Conservation (phyloP, 2,329 filamentous ascomycete species). For the Sporothrix mexicana region DNA sequence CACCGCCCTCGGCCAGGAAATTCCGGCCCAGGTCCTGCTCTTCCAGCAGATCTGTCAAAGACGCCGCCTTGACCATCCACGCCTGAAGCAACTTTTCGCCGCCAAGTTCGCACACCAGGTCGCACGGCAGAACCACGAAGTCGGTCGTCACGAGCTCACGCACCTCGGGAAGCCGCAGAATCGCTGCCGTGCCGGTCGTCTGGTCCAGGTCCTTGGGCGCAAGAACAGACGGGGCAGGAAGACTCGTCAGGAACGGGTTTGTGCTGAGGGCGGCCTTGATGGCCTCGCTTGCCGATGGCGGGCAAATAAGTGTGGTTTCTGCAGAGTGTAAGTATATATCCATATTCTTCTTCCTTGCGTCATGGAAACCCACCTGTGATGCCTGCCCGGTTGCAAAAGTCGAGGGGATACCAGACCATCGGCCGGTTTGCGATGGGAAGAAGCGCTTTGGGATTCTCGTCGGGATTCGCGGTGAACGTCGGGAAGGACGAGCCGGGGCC, state of each 20-base stretch:
- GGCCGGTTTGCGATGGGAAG: constrained; percentile 82
- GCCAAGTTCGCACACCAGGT: constrained; percentile 87
- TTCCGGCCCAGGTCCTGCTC: constrained; percentile 43
- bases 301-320: constrained; percentile 70
- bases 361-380: constrained; percentile 62
- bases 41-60: constrained; percentile 66
- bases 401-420: constrained; percentile 89
- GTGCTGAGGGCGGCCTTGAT: constrained; percentile 74
- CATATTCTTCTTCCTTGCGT: neutral
- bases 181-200: constrained; percentile 86
- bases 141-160: constrained; percentile 79
- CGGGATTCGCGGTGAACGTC: constrained; percentile 80
- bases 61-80: constrained; percentile 86
- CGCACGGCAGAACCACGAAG: constrained; percentile 90
- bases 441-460: constrained; percentile 81
- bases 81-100: constrained; percentile 83
- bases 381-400: constrained; percentile 83
- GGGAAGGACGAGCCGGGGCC: constrained; percentile 81
- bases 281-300: constrained; percentile 67
- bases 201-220: constrained; percentile 77
- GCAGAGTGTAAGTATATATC: neutral
- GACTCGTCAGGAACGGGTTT: constrained; percentile 75
- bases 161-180: constrained; percentile 83
- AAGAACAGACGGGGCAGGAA: constrained; percentile 76
- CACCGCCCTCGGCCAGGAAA: neutral